Base-by-base conservation (phyloP, 495 filamentous ascomycete species). In the Collariella sp. region DNA sequence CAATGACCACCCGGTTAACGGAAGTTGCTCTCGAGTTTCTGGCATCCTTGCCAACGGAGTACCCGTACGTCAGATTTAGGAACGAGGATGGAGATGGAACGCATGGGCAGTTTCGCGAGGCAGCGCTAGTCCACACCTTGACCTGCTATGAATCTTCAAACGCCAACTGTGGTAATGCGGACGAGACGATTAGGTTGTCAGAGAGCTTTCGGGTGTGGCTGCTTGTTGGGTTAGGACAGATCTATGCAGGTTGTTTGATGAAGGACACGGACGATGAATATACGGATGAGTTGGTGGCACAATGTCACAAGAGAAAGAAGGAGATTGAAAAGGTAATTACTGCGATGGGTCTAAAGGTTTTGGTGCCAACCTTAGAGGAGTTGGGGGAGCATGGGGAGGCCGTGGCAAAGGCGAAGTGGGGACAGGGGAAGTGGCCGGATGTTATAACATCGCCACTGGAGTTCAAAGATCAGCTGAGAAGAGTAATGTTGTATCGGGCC, bases 381-480 rank as follows among this genome's bases (percentile, higher is more conserved):
- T 15, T 56, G 24, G 7, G 15, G 20, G 38, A 5, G 12, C 36
- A 34, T n/a, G 53, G 45, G 10, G 31, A 38, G 29, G 23, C 36
- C 15, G 26, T 45, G 13, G 41, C 18, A 1, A 38, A 22, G 26
- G 53, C 53, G n/a, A 50, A 39, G 39, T 43, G 29, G 13, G 53
- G 46, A 0, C 39, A 50, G 46, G 53, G 53, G 12, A 23, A 40
- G 19, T 56, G 53, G 53, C 46, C 53, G 13, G 46, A 41, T n/a
- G n/a, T 20, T 10, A 5, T 50, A 4, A 24, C n/a, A 3, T 44
- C 26, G 9, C 53, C 24, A 18, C 23, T 26, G 46, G 46, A 56
- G 29, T 56, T 56, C 11, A 50, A 36, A 13, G 53, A 56, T 20
- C 53, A 56, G 38, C 23, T 50, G 3, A 50, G 38, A 20, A 44